Conservation (phyloP, 1,139 yeast species). For the Candida sp. region DNA sequence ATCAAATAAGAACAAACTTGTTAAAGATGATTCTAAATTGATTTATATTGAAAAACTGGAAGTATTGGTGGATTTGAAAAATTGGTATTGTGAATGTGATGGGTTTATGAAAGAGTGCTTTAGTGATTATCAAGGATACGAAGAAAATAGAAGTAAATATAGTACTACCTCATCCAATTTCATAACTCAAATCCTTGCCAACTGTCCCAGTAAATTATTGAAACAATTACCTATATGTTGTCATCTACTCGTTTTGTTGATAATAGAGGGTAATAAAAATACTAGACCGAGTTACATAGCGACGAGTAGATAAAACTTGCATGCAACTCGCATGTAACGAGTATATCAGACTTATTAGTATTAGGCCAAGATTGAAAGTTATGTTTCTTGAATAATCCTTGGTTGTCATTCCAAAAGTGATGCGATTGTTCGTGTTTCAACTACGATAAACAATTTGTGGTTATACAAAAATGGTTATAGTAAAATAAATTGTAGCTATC, state of each 20-base stretch:
- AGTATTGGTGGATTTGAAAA: conserved; percentile 20
- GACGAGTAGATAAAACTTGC: no score
- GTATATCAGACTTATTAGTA: no score
- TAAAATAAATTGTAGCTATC: no score
- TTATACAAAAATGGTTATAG: no score
- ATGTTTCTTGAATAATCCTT: no score
- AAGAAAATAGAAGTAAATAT: background rate
- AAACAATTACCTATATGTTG: conserved; percentile 30
- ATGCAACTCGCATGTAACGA: no score
- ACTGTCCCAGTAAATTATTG: conserved; percentile 11
- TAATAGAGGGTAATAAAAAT: conserved; percentile 8
- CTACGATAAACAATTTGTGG: no score
- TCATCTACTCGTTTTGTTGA: conserved; percentile 27
- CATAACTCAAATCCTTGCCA: conserved; percentile 4
- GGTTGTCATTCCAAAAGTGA: no score
- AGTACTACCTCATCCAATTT: no score
- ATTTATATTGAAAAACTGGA: background rate
- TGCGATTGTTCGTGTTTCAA: no score
- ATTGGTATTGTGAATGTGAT: conserved; percentile 40
- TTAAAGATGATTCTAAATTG: background rate
- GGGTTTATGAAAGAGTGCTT: conserved; percentile 36
- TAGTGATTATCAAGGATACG: conserved; percentile 16
- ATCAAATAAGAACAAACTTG: background rate
- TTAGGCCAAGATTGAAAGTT: no score
- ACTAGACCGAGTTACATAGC: no score